phyloP scores from a whole-genome alignment of 192 early-diverging fungal species.

The Podila epigama region DNA sequence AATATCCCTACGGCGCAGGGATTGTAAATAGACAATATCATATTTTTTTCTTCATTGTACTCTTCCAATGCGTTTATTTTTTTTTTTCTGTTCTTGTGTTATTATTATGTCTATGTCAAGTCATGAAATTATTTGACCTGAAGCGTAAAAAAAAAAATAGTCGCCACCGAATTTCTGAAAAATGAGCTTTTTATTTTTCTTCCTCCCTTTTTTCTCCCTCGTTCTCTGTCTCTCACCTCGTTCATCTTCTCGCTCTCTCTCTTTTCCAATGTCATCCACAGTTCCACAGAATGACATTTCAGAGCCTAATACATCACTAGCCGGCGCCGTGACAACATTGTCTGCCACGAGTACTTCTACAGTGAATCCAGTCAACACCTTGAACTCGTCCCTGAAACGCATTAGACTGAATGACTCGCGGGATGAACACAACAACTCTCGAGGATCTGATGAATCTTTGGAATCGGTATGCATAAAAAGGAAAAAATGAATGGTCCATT shows the following conservation, averaged over 20 bases:
- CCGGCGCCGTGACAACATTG: not conserved
- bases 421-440: not conserved
- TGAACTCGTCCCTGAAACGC: conserved; percentile 45
- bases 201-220: too few species aligned
- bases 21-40: not conserved
- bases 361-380: conserved; percentile 17
- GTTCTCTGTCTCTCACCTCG: too few species aligned
- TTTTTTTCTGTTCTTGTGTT: not conserved
- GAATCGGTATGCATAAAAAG: conserved; percentile 45
- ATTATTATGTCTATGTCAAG: too few species aligned
- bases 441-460: conserved; percentile 26
- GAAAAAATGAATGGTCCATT: too few species aligned
- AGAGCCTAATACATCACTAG: not conserved
- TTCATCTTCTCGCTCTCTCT: too few species aligned
- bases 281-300: not conserved
- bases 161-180: not conserved
- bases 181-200: not conserved
- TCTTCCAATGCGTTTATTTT: not conserved
- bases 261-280: not conserved
- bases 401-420: conserved; percentile 30
- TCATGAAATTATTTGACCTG: too few species aligned
- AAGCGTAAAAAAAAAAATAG: not conserved
- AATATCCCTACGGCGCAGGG: not conserved
- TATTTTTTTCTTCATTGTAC: not conserved
- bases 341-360: not conserved